Conservation (phyloP, 495 filamentous ascomycete species). For the Xylaria flabelliformis region DNA sequence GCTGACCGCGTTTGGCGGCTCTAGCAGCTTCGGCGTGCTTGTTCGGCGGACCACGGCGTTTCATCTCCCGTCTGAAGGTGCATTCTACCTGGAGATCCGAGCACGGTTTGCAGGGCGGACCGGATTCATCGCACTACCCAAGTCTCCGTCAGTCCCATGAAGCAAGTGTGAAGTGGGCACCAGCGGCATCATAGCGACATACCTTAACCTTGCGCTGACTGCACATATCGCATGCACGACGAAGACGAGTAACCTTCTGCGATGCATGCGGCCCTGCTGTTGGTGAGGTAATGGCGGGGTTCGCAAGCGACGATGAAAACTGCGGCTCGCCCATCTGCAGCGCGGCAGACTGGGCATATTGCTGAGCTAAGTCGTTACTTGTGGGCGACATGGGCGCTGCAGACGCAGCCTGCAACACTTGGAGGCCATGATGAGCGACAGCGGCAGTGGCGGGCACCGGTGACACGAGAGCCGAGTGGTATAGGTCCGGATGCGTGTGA, state of each 20-base stretch:
- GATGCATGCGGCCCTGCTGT: conserved; percentile 16
- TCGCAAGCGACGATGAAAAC: conserved; percentile 28
- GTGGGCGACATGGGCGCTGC: conserved; percentile 36
- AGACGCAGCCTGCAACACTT: conserved; percentile 52
- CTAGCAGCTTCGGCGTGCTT: conserved; percentile 78
- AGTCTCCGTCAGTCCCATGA: conserved; percentile 28
- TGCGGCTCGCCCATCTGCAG: conserved; percentile 34
- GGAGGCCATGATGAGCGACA: conserved; percentile 52
- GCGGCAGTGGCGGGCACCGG: conserved; percentile 30
- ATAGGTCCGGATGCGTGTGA: background rate
- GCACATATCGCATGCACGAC: conserved; percentile 85
- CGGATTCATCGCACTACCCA: conserved; percentile 76
- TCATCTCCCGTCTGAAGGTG: conserved; percentile 79
- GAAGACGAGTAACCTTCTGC: conserved; percentile 61
- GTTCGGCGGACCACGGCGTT: conserved; percentile 84
- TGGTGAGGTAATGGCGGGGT: conserved; percentile 15
- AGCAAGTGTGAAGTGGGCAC: background rate
- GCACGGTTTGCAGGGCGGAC: conserved; percentile 82
- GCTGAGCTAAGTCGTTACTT: conserved; percentile 34
- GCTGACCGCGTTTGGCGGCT: conserved; percentile 58
- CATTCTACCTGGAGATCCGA: conserved; percentile 80
- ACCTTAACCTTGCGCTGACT: conserved; percentile 88
- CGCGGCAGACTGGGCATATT: conserved; percentile 41
- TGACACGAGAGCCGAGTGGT: conserved; percentile 31
- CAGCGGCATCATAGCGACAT: background rate